Conservation (phyloP, 2,329 filamentous ascomycete species). For the Cladophialophora carrionii region DNA sequence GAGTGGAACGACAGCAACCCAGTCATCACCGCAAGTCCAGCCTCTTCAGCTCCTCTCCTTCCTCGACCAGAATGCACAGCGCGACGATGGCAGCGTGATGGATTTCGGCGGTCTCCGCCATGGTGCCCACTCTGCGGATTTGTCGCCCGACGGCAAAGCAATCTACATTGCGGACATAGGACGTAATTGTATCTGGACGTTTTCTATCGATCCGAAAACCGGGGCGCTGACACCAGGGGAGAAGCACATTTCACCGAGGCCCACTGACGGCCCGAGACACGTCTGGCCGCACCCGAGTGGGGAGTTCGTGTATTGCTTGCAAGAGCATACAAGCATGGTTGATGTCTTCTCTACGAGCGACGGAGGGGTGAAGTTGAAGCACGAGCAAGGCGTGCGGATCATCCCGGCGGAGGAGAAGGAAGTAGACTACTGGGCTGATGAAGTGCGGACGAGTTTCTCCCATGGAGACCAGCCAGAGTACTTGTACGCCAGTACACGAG, state of each 20-base stretch:
- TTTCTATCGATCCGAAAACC: conserved; percentile 24
- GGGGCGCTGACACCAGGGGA: conserved; percentile 29
- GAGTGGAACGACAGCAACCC: conserved; percentile 2
- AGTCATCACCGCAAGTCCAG: conserved; percentile 9
- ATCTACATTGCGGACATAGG: conserved; percentile 42
- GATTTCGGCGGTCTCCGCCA: conserved; percentile 40
- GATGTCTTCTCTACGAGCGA: conserved; percentile 36
- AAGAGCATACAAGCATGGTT: conserved; percentile 38
- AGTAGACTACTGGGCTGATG: conserved; percentile 38
- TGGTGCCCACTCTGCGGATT: conserved; percentile 39
- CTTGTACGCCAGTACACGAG: conserved; percentile 37
- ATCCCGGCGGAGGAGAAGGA: conserved; percentile 30
- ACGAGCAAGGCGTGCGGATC: conserved; percentile 36
- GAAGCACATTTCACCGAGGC: conserved; percentile 36
- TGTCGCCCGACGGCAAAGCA: conserved; percentile 36
- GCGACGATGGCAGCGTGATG: conserved; percentile 36
- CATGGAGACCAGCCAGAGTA: conserved; percentile 31
- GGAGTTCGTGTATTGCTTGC: conserved; percentile 35
- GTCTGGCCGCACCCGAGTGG: conserved; percentile 38
- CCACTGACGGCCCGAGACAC: conserved; percentile 37
- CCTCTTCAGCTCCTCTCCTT: conserved; percentile 36
- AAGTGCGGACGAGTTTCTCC: conserved; percentile 37
- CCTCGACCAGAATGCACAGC: conserved; percentile 29
- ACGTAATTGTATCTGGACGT: conserved; percentile 39
- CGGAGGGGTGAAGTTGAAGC: conserved; percentile 24